Conservation (phyloP, 495 filamentous ascomycete species). For the Aspergillus panamensis region DNA sequence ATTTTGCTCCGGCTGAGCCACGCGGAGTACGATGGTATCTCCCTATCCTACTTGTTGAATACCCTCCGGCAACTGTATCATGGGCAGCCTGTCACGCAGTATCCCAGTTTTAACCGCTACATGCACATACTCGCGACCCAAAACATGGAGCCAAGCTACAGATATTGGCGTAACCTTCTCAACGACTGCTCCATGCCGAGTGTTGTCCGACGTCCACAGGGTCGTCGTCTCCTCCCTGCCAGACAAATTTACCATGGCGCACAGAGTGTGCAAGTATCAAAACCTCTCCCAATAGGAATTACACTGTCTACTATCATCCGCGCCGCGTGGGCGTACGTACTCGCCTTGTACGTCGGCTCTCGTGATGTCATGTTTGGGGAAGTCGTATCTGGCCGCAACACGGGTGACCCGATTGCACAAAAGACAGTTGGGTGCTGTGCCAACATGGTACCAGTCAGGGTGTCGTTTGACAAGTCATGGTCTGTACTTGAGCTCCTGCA, state of each 20-base stretch:
- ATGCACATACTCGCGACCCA: conserved; percentile 17
- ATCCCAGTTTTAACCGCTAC: conserved; percentile 48
- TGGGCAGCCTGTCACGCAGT: conserved; percentile 22
- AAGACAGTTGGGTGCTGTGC: conserved; percentile 11
- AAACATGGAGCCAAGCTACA: not conserved
- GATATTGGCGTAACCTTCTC: conserved; percentile 16
- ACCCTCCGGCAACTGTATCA: conserved; percentile 40
- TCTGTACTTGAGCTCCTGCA: conserved; percentile 1
- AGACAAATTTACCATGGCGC: conserved; percentile 8
- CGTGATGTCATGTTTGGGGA: conserved; percentile 43
- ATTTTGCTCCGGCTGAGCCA: conserved; percentile 57
- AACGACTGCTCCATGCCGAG: conserved; percentile 14
- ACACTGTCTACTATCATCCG: conserved; percentile 51
- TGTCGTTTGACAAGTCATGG: not conserved
- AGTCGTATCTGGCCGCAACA: conserved; percentile 37
- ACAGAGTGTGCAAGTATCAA: not conserved
- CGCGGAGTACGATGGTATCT: conserved; percentile 61
- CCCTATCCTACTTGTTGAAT: conserved; percentile 49
- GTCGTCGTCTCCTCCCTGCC: not conserved
- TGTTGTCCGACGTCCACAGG: not conserved
- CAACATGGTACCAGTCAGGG: conserved; percentile 11
- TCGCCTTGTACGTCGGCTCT: conserved; percentile 32
- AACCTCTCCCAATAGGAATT: conserved; percentile 10
- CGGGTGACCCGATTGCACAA: conserved; percentile 20
- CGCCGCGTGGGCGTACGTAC: conserved; percentile 50